A percentile compares a stretch with the other conserved stretches of the same genome.
These are phyloP conservation scores for Podospora australis DNA, from an alignment of 495 filamentous ascomycete species.

Conservation along the genomic window DNA sequence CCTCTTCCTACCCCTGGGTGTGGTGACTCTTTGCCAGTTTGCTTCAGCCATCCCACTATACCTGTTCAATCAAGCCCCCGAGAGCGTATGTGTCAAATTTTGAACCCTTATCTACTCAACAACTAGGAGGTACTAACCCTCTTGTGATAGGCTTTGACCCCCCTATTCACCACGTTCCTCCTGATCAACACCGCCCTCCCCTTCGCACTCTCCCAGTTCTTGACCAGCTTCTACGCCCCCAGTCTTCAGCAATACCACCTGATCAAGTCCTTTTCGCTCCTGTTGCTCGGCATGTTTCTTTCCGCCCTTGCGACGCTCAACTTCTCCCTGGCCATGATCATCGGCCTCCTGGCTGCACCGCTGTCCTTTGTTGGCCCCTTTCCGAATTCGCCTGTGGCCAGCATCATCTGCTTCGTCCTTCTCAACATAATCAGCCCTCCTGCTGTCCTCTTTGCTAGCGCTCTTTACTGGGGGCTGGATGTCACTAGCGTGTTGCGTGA, in stretches of 20 bases:
- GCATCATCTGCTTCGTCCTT: conserved; percentile 24
- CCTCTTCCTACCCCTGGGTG: conserved; percentile 67
- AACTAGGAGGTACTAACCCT: conserved; percentile 6
- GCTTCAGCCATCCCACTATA: conserved; percentile 80
- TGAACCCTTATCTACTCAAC: neutral
- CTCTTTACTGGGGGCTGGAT: conserved; percentile 43
- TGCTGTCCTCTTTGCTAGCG: conserved; percentile 49
- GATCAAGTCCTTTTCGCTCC: conserved; percentile 84
- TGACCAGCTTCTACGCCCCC: conserved; percentile 44
- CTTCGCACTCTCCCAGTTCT: conserved; percentile 44
- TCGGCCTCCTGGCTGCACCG: conserved; percentile 72
- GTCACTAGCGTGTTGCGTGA: conserved; percentile 57
- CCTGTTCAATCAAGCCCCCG: conserved; percentile 69
- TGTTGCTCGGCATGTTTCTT: conserved; percentile 84
- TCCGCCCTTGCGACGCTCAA: conserved; percentile 92
- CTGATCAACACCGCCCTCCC: conserved; percentile 55
- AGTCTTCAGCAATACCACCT: conserved; percentile 65
- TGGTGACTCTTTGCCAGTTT: conserved; percentile 66
- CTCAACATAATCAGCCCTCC: conserved; percentile 61
- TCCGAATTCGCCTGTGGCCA: conserved; percentile 23
- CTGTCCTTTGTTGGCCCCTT: conserved; percentile 63
- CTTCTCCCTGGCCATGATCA: conserved; percentile 82
- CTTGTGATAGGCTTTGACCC: conserved; percentile 48
- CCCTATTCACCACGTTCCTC: conserved; percentile 52
- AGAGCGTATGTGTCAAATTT: conserved; percentile 56